Evolutionary conservation across 1,284 basidiomycete genomes (phyloP).

Genomic region (Ustilago curta): DNA sequence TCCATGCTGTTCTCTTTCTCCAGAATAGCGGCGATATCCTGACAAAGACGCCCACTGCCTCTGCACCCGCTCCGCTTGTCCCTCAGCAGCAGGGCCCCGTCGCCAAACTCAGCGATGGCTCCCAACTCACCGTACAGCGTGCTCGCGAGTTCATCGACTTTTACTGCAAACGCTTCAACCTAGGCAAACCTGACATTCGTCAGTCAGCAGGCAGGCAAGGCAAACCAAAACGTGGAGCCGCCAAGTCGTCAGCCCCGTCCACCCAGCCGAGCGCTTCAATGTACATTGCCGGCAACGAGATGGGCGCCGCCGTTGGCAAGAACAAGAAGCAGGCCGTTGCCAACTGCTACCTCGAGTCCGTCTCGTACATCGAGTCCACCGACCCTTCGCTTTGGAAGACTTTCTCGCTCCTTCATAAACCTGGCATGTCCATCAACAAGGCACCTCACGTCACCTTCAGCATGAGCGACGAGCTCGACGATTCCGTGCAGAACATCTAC

Average conservation of each 20-base stretch:
- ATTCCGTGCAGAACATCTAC: conserved; percentile 79
- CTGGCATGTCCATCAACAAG: conserved; percentile 72
- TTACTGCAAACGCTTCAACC: conserved; percentile 85
- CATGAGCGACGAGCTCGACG: conserved; percentile 78
- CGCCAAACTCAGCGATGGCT: conserved; percentile 76
- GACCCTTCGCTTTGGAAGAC: conserved; percentile 83
- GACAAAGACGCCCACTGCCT: conserved; percentile 48
- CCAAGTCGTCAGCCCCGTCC: conserved; percentile 14
- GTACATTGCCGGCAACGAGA: conserved; percentile 80
- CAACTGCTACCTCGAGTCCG: conserved; percentile 87
- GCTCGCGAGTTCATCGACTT: conserved; percentile 94
- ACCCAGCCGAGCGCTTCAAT: conserved; percentile 82
- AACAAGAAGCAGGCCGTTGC: conserved; percentile 83
- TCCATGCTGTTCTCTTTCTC: conserved; percentile 56
- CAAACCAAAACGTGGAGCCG: conserved; percentile 33
- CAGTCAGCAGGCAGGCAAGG: conserved; percentile 40
- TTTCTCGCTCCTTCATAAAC: conserved; percentile 72
- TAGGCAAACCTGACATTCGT: conserved; percentile 81
- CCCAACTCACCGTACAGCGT: conserved; percentile 78
- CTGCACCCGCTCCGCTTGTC: conserved; percentile 70
- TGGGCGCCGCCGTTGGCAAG: conserved; percentile 80
- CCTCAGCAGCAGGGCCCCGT: conserved; percentile 34
- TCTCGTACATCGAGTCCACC: conserved; percentile 84
- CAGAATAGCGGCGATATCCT: conserved; percentile 46
- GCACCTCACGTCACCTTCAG: conserved; percentile 80